Conservation (phyloP, 2,329 filamentous ascomycete genomes). For the Colletotrichum sp. region DNA sequence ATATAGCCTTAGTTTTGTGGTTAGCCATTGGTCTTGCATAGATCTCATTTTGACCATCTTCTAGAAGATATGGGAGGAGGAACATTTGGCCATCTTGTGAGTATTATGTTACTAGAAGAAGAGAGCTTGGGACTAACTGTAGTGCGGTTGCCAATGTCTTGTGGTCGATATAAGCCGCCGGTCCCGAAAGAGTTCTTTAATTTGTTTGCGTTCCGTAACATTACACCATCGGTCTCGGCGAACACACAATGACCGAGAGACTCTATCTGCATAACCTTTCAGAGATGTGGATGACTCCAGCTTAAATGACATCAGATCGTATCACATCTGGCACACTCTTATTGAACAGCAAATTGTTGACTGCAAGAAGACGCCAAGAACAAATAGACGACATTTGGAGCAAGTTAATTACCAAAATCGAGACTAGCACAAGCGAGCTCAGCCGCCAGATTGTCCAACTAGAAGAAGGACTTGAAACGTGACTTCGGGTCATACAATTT, state of each 20-base stretch:
- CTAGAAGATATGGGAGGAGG: not conserved
- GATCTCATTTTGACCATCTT: not conserved
- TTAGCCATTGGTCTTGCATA: not conserved
- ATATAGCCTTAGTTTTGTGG: not conserved
- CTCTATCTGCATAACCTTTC: not conserved
- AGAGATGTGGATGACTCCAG: not conserved
- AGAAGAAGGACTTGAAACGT: conserved; percentile 2
- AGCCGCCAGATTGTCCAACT: not conserved
- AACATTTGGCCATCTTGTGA: not conserved
- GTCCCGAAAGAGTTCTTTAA: not conserved
- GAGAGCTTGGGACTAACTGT: not conserved
- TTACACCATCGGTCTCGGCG: not conserved
- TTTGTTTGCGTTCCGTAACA: not conserved
- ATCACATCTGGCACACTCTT: not conserved
- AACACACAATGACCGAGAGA: not conserved
- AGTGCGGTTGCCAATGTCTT: not conserved
- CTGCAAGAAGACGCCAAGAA: not conserved
- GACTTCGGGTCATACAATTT: not conserved
- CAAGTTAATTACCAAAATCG: not conserved
- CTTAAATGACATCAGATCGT: not conserved
- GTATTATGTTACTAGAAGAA: not conserved
- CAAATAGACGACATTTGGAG: not conserved
- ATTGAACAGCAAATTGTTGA: not conserved
- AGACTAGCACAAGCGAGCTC: not conserved
- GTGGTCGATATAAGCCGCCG: not conserved